Evolutionary conservation across 2,329 filamentous ascomycete species (phyloP).

Genomic region (Colletotrichum navitas): DNA sequence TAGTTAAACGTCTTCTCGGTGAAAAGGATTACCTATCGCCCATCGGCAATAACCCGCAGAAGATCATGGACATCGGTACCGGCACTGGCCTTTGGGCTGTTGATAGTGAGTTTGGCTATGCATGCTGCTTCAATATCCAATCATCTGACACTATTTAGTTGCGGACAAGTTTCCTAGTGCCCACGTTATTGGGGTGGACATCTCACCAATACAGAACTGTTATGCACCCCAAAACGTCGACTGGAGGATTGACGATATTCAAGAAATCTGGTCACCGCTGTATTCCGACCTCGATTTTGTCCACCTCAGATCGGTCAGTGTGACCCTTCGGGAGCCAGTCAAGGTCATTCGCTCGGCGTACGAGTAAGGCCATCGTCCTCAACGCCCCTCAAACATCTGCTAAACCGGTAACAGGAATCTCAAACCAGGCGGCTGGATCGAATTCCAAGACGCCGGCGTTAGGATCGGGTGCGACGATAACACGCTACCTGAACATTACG

Average conservation of each 20-base stretch:
- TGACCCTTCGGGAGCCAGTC: conserved; percentile 64
- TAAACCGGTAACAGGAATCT: conserved; percentile 48
- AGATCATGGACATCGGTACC: conserved; percentile 64
- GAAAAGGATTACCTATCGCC: conserved; percentile 59
- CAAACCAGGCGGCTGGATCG: conserved; percentile 56
- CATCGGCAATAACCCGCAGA: conserved; percentile 59
- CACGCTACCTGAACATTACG: conserved; percentile 40
- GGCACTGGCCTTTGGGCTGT: conserved; percentile 69
- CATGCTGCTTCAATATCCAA: conserved; percentile 1
- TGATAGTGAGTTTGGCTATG: conserved; percentile 53
- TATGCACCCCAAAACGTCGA: conserved; percentile 69
- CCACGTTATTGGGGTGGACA: conserved; percentile 59
- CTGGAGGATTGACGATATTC: conserved; percentile 63
- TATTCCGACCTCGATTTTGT: conserved; percentile 63
- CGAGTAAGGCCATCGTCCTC: conserved; percentile 47
- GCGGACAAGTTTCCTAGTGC: conserved; percentile 60
- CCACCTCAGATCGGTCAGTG: conserved; percentile 64
- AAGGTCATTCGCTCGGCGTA: conserved; percentile 63
- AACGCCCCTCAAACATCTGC: neutral
- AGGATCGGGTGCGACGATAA: conserved; percentile 52
- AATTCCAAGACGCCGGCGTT: conserved; percentile 53
- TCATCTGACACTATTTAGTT: conserved; percentile 49
- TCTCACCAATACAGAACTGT: conserved; percentile 59
- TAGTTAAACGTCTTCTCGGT: conserved; percentile 61
- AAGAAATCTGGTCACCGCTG: conserved; percentile 51